phyloP scores from a whole-genome alignment of 164 flowering plant species.

The Piper betle region DNA sequence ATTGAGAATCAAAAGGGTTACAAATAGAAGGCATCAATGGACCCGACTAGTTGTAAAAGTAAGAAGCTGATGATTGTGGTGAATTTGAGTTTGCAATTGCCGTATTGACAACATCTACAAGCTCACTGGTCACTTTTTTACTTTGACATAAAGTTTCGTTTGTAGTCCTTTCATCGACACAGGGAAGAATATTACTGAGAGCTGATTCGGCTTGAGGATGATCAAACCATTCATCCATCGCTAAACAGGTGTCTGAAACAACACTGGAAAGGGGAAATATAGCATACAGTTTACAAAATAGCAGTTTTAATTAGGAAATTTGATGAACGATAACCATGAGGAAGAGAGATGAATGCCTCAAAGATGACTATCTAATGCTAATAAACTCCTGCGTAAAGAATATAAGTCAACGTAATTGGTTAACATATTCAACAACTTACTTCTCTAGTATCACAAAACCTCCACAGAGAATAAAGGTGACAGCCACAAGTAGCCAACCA shows the following conservation, averaged over 20 bases:
- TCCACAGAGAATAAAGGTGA: slow-evolving; percentile 79
- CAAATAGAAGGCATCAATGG: slow-evolving; percentile 73
- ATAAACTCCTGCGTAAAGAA: too few relatives aligned
- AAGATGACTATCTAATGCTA: too few relatives aligned
- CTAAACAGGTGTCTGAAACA: slow-evolving; percentile 75
- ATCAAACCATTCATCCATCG: slow-evolving; percentile 90
- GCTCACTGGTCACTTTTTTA: slow-evolving; percentile 44
- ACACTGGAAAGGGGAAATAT: slow-evolving; percentile 32
- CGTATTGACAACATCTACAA: slow-evolving; percentile 56
- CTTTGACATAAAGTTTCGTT: slow-evolving; percentile 64
- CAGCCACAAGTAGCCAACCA: slow-evolving; percentile 87
- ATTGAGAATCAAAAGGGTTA: slow-evolving; percentile 55
- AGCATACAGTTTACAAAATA: neutral
- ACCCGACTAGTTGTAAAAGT: slow-evolving; percentile 80
- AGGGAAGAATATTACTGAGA: slow-evolving; percentile 78
- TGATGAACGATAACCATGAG: too few relatives aligned
- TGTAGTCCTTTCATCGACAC: slow-evolving; percentile 73
- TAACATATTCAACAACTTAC: slow-evolving; percentile 28
- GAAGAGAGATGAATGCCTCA: neutral
- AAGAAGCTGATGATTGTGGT: slow-evolving; percentile 14
- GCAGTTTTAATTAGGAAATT: neutral
- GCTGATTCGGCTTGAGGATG: slow-evolving; percentile 81
- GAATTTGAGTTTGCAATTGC: slow-evolving; percentile 48
- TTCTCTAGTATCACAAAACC: slow-evolving; percentile 61
- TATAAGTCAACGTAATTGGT: too few relatives aligned